Evolutionary conservation across 495 filamentous ascomycete species (phyloP).

Genomic region (Xylaria castorea): DNA sequence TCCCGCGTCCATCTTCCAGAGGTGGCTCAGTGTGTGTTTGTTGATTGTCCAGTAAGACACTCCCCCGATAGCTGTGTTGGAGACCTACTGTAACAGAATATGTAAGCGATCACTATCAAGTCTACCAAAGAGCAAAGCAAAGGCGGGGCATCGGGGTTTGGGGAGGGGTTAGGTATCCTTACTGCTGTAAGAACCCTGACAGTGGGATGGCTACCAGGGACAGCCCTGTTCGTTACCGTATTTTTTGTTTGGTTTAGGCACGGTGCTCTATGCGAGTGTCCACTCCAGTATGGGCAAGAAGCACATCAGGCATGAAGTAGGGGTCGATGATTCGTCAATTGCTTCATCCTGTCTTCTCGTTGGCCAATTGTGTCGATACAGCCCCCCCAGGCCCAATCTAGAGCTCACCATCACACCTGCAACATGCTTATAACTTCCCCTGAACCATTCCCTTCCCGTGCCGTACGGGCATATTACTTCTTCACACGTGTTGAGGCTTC

Average conservation of each 20-base stretch:
- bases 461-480: conserved; percentile 8
- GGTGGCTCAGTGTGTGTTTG: background rate
- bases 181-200: background rate
- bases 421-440: conserved; percentile 16
- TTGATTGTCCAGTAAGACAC: background rate
- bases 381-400: background rate
- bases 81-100: background rate
- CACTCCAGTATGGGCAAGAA: background rate
- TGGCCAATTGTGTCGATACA: background rate
- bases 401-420: conserved; percentile 19
- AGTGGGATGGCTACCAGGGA: background rate
- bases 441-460: background rate
- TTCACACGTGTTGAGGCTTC: conserved; percentile 25
- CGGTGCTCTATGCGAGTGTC: background rate
- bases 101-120: conserved; percentile 5
- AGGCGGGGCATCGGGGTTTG: conserved; percentile 11
- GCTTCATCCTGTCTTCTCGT: background rate
- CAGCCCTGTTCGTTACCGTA: background rate
- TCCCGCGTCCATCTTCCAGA: background rate
- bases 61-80: background rate
- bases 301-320: background rate
- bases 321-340: conserved; percentile 19
- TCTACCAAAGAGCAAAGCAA: background rate
- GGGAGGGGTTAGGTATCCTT: background rate
- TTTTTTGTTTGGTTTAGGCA: background rate